Conservation (phyloP, 495 filamentous ascomycete genomes). For the Zalerion maritima region DNA sequence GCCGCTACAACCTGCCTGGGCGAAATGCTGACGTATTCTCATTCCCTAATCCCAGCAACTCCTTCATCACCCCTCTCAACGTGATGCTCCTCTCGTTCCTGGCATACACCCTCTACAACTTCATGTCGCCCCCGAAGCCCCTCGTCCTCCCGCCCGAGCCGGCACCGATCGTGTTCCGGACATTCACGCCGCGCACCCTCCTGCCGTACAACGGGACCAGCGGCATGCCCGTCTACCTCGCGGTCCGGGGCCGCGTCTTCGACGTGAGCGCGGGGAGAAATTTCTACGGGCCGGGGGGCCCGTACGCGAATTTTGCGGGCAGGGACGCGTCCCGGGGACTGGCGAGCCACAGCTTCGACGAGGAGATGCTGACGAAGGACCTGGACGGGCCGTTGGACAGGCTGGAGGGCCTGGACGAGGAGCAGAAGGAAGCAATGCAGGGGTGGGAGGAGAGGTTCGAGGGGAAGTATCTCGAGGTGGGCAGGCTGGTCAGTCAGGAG, state of each 20-base stretch:
- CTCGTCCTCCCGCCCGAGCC: conserved; percentile 47
- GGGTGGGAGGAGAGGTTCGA: conserved; percentile 87
- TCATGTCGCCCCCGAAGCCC: conserved; percentile 44
- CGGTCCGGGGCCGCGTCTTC: conserved; percentile 73
- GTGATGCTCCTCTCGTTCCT: conserved; percentile 56
- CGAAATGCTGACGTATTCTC: too few relatives aligned
- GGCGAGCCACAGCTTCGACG: conserved; percentile 86
- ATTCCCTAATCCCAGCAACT: too few relatives aligned
- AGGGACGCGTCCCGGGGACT: conserved; percentile 86
- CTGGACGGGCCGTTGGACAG: conserved; percentile 74
- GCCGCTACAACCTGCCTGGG: too few relatives aligned
- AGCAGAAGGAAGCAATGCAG: conserved; percentile 69
- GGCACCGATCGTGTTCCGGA: conserved; percentile 70
- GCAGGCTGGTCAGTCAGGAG: conserved; percentile 51
- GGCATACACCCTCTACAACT: conserved; percentile 52
- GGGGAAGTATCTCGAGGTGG: conserved; percentile 90
- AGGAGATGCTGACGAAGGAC: conserved; percentile 91
- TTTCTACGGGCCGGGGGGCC: conserved; percentile 88
- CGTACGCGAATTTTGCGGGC: conserved; percentile 88
- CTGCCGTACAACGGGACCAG: conserved; percentile 76
- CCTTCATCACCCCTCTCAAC: conserved; percentile 67
- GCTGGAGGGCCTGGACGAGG: conserved; percentile 54
- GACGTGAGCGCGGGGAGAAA: conserved; percentile 73
- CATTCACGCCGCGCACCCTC: conserved; percentile 76
- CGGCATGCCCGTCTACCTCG: conserved; percentile 62